These are phyloP conservation scores for Parmelia sp. DNA, from an alignment of 495 filamentous ascomycete genomes.

Conservation along the genomic window DNA sequence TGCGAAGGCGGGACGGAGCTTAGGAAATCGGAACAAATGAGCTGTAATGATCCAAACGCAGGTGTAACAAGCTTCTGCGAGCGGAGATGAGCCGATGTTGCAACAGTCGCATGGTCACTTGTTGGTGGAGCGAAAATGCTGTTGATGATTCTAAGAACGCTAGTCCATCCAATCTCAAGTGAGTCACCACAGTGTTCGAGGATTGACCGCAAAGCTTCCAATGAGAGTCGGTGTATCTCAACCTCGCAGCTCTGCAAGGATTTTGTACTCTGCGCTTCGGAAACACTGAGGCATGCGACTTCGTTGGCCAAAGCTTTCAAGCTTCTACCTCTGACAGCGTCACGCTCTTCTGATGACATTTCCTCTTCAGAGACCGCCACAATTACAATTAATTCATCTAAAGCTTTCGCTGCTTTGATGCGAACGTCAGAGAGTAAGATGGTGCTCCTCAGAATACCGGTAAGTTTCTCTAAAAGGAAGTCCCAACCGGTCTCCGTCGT, in stretches of 20 bases:
- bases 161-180: slow-evolving; percentile 73
- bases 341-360: slow-evolving; percentile 45
- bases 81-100: slow-evolving; percentile 39
- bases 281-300: slow-evolving; percentile 46
- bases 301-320: slow-evolving; percentile 59
- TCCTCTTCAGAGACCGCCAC: slow-evolving; percentile 48
- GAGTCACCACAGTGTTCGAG: slow-evolving; percentile 86
- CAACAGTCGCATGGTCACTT: slow-evolving; percentile 18
- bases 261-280: slow-evolving; percentile 19
- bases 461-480: slow-evolving; percentile 61
- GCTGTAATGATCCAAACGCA: slow-evolving; percentile 79
- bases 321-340: slow-evolving; percentile 60
- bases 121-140: slow-evolving; percentile 59
- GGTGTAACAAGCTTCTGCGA: slow-evolving; percentile 72
- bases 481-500: slow-evolving; percentile 68
- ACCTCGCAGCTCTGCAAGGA: slow-evolving; percentile 45
- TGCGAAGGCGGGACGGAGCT: slow-evolving; percentile 69
- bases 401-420: slow-evolving; percentile 61
- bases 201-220: slow-evolving; percentile 75
- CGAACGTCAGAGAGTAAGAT: slow-evolving; percentile 55
- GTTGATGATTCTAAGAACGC: slow-evolving; percentile 76
- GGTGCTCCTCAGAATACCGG: slow-evolving; percentile 53
- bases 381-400: slow-evolving; percentile 66
- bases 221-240: slow-evolving; percentile 73
- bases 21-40: slow-evolving; percentile 92